These are phyloP conservation scores for Myxozyma geophila DNA, from an alignment of 805 yeast species.

Conservation along the genomic window DNA sequence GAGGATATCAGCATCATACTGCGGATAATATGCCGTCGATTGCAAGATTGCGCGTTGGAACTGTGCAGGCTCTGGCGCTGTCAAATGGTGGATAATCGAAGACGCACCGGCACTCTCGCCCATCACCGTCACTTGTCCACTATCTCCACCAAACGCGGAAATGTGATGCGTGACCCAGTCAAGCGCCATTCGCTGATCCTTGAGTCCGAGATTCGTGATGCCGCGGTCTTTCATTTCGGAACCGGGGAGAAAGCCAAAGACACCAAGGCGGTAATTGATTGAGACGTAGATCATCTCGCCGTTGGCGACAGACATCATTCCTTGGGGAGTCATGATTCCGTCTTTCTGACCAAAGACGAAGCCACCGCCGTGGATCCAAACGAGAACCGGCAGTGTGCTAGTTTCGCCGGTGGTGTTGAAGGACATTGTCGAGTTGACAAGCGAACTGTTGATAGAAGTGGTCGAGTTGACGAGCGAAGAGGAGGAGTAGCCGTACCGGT, in stretches of 20 bases:
- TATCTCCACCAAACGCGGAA: conserved; percentile 48
- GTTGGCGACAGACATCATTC: conserved; percentile 25
- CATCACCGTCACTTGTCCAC: conserved; percentile 45
- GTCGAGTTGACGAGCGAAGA: background rate
- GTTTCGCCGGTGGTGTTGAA: background rate
- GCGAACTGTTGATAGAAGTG: background rate
- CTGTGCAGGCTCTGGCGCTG: conserved; percentile 36
- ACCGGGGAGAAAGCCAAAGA: conserved; percentile 47
- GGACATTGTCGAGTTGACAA: background rate
- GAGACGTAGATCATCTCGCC: conserved; percentile 33
- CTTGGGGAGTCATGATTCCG: conserved; percentile 27
- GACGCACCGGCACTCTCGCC: conserved; percentile 51
- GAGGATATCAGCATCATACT: conserved; percentile 23
- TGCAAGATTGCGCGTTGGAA: conserved; percentile 35
- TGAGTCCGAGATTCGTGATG: conserved; percentile 46
- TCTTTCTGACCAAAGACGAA: conserved; percentile 33
- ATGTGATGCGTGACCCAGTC: conserved; percentile 48
- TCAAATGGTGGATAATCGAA: conserved; percentile 44
- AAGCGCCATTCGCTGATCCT: conserved; percentile 47
- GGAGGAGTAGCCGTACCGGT: background rate
- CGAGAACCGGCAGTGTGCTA: conserved; percentile 21
- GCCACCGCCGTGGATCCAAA: conserved; percentile 39
- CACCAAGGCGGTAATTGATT: conserved; percentile 41
- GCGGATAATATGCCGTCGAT: conserved; percentile 34
- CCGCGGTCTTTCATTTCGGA: conserved; percentile 39